Evolutionary conservation across 495 filamentous ascomycete genomes (phyloP), one percentile per base, ranked within the genome.

Genomic region (Podospora didyma): DNA sequence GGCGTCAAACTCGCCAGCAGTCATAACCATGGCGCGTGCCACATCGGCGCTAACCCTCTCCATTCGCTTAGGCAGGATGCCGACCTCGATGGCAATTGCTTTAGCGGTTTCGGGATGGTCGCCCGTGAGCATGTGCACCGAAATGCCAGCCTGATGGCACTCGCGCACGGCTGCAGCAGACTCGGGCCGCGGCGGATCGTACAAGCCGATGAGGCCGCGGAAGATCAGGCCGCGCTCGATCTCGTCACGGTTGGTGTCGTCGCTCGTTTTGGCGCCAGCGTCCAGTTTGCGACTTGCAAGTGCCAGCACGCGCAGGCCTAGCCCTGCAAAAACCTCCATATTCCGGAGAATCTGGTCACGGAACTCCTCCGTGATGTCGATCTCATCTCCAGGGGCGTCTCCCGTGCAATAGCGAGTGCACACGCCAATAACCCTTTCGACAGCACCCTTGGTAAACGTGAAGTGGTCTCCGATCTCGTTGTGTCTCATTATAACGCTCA

Each of bases 111-210:
- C 82, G 0, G 84, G 82, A 50, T 92, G 87, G 63, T 92, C 89
- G 12, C 86, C 88, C n/a, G 89, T 92, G 7, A 92, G 73, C 88
- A 92, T 92, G 68, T 89, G 86, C 2, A 91, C 86, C 45, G 78
- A 76, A 42, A 92, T 88, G 23, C 89, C 89, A 21, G 89, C 89
- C 39, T 76, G 70, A 44, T 84, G 79, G 68, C 87, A 90, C 60
- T 83, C 78, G 10, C 74, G 69, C n/a, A 92, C 81, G 2, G 88
- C 81, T 5, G 76, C 79, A 17, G 78, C 81, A 3, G 86, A 87
- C 60, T 88, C 87, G 7, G 82, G 77, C 1, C 88, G 84, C 4
- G 86, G 86, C 14, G 88, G 87, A 66, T 90, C 88, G 57, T 89
- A 88, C 37, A 91, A 79, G 1, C 87, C 88, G 49, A 83, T 78